Percentiles rank a stretch among this genome's conserved stretches.
Evolutionary conservation across 345 rosid genomes (phyloP).

Genomic region (Trapa bicornis): DNA sequence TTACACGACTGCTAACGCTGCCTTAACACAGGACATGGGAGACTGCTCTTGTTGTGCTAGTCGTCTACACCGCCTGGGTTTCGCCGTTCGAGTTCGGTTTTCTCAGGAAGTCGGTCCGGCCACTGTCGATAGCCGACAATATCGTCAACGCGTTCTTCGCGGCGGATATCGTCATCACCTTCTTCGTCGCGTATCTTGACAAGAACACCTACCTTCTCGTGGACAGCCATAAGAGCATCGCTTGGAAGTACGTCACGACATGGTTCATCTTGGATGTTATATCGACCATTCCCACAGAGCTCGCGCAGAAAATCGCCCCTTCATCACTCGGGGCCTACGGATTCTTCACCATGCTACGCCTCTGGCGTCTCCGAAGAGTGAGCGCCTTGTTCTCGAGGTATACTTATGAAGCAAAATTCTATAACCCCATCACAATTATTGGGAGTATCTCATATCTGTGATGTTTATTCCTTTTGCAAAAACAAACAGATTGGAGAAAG

Average conservation of each 20-base stretch:
- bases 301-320: constrained; percentile 46
- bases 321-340: constrained; percentile 43
- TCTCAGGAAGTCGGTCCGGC: constrained; percentile 34
- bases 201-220: constrained; percentile 53
- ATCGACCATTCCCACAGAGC: constrained; percentile 72
- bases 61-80: constrained; percentile 82
- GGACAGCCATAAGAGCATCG: constrained; percentile 57
- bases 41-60: constrained; percentile 57
- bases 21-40: constrained; percentile 61
- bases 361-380: constrained; percentile 97
- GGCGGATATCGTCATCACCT: constrained; percentile 62
- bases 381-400: constrained; percentile 87
- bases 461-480: constrained; percentile 1
- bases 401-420: too few species aligned
- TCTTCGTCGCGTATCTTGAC: constrained; percentile 81
- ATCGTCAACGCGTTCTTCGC: constrained; percentile 86
- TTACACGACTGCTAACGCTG: background rate
- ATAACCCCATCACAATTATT: background rate
- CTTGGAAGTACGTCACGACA: constrained; percentile 61
- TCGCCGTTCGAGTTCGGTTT: constrained; percentile 92
- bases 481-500: constrained; percentile 77
- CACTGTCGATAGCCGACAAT: constrained; percentile 59
- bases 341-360: constrained; percentile 83
- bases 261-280: constrained; percentile 72
- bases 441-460: background rate